Conservation (phyloP, 805 yeast species). For the Hanseniaspora mollemarum region DNA sequence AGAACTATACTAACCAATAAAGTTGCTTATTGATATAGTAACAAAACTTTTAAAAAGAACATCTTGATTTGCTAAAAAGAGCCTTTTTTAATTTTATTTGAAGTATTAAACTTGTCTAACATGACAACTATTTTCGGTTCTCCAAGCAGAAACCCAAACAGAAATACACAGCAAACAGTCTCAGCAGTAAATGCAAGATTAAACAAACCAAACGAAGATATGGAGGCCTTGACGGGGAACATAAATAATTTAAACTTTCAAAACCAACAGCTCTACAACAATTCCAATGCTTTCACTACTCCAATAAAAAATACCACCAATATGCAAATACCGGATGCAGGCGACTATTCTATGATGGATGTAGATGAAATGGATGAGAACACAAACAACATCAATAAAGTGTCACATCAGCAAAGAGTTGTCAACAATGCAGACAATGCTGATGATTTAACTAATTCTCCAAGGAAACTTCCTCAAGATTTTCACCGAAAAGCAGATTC, state of each 20-base stretch:
- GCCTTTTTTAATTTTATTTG: too few relatives aligned
- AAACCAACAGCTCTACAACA: constrained; percentile 8
- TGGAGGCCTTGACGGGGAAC: constrained; percentile 29
- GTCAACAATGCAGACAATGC: constrained; percentile 14
- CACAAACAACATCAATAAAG: constrained; percentile 18
- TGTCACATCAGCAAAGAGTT: constrained; percentile 17
- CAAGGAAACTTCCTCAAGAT: constrained; percentile 34
- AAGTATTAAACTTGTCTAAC: neutral
- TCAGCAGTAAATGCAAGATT: neutral
- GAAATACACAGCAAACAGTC: neutral
- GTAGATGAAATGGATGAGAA: constrained; percentile 23
- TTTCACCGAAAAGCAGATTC: constrained; percentile 50
- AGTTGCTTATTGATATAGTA: too few relatives aligned
- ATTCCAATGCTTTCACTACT: constrained; percentile 17
- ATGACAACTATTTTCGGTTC: constrained; percentile 13
- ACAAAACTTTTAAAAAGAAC: too few relatives aligned
- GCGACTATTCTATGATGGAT: constrained; percentile 29
- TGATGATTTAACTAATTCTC: constrained; percentile 25
- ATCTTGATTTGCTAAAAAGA: too few relatives aligned
- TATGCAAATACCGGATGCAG: constrained; percentile 21
- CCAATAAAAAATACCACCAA: constrained; percentile 21
- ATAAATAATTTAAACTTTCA: constrained; percentile 28
- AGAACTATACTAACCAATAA: too few relatives aligned
- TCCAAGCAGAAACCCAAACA: constrained; percentile 9
- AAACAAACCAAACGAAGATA: constrained; percentile 19